These are phyloP conservation scores for Colletotrichum caudatum DNA, from an alignment of 2,329 filamentous ascomycete species.

Conservation along the genomic window DNA sequence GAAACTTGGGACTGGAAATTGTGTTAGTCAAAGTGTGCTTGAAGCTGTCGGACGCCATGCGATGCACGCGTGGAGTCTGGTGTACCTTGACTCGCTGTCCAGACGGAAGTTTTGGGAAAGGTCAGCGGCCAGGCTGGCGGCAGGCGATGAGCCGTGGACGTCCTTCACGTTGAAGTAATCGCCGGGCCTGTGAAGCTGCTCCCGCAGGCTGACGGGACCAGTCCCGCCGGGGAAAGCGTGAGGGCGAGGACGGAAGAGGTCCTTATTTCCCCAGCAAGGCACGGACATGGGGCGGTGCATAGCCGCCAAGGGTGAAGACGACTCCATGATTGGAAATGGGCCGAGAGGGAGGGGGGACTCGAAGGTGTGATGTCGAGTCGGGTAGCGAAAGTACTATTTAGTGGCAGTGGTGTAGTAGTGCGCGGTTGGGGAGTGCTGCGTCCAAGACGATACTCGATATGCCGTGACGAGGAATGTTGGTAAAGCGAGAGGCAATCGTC, in stretches of 20 bases:
- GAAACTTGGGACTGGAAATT: conserved; percentile 76
- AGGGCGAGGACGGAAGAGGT: conserved; percentile 65
- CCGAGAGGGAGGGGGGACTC: neutral
- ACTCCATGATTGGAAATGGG: conserved; percentile 75
- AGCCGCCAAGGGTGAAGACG: conserved; percentile 90
- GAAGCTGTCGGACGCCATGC: neutral
- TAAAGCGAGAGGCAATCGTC: conserved; percentile 42
- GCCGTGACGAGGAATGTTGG: conserved; percentile 41
- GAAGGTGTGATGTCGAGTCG: conserved; percentile 6
- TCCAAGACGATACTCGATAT: conserved; percentile 46
- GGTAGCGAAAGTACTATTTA: conserved; percentile 25
- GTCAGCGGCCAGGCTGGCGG: conserved; percentile 90
- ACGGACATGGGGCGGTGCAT: conserved; percentile 80
- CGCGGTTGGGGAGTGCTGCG: conserved; percentile 30
- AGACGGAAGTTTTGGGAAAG: conserved; percentile 97
- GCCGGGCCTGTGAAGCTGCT: conserved; percentile 70
- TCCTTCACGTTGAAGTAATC: conserved; percentile 89
- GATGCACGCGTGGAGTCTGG: conserved; percentile 47
- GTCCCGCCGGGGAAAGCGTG: conserved; percentile 66
- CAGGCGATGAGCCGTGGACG: conserved; percentile 87
- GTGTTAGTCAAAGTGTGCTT: conserved; percentile 40
- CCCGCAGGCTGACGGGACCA: conserved; percentile 82
- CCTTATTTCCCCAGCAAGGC: conserved; percentile 69
- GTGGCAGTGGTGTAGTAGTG: conserved; percentile 10
- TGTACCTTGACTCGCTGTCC: conserved; percentile 83